Percentiles rank a stretch among this genome's conserved stretches.
phyloP scores from a whole-genome alignment of 805 yeast genomes.

The Yamadazyma insecticola region DNA sequence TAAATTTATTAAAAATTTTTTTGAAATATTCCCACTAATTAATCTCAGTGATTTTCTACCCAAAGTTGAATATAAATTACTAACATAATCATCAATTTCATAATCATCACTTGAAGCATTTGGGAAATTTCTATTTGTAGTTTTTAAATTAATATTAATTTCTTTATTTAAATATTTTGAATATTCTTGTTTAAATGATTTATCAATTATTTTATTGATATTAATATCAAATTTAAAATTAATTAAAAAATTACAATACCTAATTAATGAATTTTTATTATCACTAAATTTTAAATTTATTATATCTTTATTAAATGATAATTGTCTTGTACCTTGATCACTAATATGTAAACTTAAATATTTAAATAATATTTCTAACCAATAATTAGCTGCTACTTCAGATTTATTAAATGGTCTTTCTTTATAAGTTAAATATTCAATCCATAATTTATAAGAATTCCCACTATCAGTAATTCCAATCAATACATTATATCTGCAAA shows the following conservation, averaged over 20 bases:
- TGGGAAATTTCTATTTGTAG: slow-evolving; percentile 21
- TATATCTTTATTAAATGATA: slow-evolving; percentile 12
- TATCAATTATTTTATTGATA: slow-evolving; percentile 7
- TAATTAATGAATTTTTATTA: slow-evolving; percentile 21
- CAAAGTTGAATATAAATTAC: slow-evolving; percentile 27
- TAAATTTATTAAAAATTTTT: slow-evolving; percentile 25
- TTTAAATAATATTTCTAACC: slow-evolving; percentile 27
- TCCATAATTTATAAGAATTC: slow-evolving; percentile 19
- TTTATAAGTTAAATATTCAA: slow-evolving; percentile 21
- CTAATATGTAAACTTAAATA: slow-evolving; percentile 13
- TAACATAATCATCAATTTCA: slow-evolving; percentile 21
- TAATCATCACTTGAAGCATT: slow-evolving; percentile 19
- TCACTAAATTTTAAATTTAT: slow-evolving; percentile 18
- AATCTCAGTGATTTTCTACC: slow-evolving; percentile 15
- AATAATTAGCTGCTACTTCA: slow-evolving; percentile 29
- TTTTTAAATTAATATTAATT: slow-evolving; percentile 10
- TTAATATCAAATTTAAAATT: slow-evolving; percentile 8
- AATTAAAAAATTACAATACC: slow-evolving; percentile 24
- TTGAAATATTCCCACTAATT: slow-evolving; percentile 21
- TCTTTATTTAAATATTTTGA: slow-evolving; percentile 17
- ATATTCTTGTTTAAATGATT: slow-evolving; percentile 22
- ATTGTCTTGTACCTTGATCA: slow-evolving; percentile 14
- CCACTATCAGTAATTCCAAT: slow-evolving; percentile 20
- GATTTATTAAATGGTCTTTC: slow-evolving; percentile 20
- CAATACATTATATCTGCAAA: slow-evolving; percentile 29